Percentiles rank a stretch among this genome's conserved stretches.
These are phyloP conservation scores for Boletus rubropictus DNA, from an alignment of 768 basidiomycete genomes.

Conservation along the genomic window DNA sequence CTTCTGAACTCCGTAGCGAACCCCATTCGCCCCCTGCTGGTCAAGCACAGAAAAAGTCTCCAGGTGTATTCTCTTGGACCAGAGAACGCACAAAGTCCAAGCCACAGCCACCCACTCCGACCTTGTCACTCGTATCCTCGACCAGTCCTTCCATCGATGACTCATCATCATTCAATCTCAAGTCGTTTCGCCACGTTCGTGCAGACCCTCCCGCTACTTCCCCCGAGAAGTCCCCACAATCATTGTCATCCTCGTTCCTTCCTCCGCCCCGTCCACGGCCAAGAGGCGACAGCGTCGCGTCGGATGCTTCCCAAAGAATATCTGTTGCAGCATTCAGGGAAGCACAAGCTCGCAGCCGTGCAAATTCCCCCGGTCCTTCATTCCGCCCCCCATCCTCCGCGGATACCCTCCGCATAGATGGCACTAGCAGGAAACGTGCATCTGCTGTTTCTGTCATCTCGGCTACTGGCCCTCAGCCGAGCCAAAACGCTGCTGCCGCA, in stretches of 20 bases:
- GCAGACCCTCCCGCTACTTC: slow-evolving; percentile 35
- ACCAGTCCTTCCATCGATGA: slow-evolving; percentile 19
- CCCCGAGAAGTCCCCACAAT: slow-evolving; percentile 21
- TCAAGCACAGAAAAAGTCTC: slow-evolving; percentile 30
- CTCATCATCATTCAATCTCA: slow-evolving; percentile 58
- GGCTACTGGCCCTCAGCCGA: slow-evolving; percentile 7
- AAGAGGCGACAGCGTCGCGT: slow-evolving; percentile 52
- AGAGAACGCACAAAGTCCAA: slow-evolving; percentile 35
- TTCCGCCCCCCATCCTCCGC: slow-evolving; percentile 36
- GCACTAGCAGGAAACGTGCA: slow-evolving; percentile 23
- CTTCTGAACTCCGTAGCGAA: slow-evolving; percentile 9
- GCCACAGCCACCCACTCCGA: slow-evolving; percentile 26
- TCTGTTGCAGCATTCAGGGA: slow-evolving; percentile 79
- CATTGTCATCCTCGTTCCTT: slow-evolving; percentile 22
- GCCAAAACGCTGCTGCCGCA: slow-evolving; percentile 6
- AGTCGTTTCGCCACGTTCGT: slow-evolving; percentile 65
- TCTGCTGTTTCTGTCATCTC: slow-evolving; percentile 27
- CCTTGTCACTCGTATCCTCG: slow-evolving; percentile 29
- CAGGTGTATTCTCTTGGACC: slow-evolving; percentile 33
- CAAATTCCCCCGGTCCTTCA: slow-evolving; percentile 55
- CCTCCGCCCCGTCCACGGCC: slow-evolving; percentile 43
- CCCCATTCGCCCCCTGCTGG: slow-evolving; percentile 13
- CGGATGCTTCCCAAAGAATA: slow-evolving; percentile 67
- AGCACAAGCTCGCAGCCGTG: slow-evolving; percentile 58
- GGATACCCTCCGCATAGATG: slow-evolving; percentile 29